Base-by-base conservation (phyloP, 352 stramenopile genomes). In the Phytophthora sansomeana region DNA sequence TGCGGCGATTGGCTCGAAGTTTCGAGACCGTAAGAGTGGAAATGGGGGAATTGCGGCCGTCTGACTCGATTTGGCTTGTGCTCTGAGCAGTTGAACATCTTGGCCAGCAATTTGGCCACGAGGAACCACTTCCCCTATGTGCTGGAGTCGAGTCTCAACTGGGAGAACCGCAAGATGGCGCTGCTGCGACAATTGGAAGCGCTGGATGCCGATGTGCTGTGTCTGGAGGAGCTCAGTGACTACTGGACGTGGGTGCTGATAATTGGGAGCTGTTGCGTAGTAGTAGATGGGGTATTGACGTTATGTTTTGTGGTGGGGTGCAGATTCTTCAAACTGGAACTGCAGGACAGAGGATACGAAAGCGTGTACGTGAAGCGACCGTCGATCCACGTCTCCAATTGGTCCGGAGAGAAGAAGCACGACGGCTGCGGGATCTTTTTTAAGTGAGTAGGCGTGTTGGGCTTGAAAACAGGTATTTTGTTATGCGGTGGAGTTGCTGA, bases 361-460 rank as follows among this genome's bases (percentile, higher is more conserved):
- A 96, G 88, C 21, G 83, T 94, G 32, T 96, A 87, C 52, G 80
- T 93, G 21, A 96, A 96, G 69, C 79, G 88, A 2, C 88, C 88
- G 17, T 96, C 88, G 4, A 89, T 93, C 44, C 82, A 96, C 61
- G 72, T 91, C 7, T 95, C 86, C 17, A 95, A 87, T 33, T 96
- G 88, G 88, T 95, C 86, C 14, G 88, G 88, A 26, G 86, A 94
- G 54, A 95, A 92, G 69, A 96, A 96, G 60, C 82, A 90, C 38
- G 88, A 96, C 61, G 88, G 88, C 59, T 96, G 88, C 29, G 88
- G 88, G 14, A 95, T 96, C 67, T 96, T 96, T 44, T 96, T 87
- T 77, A 92, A 94, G 83, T 91, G 30, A 54, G 81, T 69, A 29
- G 30, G 9, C 8, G 8, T 14, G 33, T 33, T 7, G 16, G 29